These are phyloP conservation scores for Microbotryomycetes sp. DNA, from an alignment of 1,284 basidiomycete species.

Conservation along the genomic window DNA sequence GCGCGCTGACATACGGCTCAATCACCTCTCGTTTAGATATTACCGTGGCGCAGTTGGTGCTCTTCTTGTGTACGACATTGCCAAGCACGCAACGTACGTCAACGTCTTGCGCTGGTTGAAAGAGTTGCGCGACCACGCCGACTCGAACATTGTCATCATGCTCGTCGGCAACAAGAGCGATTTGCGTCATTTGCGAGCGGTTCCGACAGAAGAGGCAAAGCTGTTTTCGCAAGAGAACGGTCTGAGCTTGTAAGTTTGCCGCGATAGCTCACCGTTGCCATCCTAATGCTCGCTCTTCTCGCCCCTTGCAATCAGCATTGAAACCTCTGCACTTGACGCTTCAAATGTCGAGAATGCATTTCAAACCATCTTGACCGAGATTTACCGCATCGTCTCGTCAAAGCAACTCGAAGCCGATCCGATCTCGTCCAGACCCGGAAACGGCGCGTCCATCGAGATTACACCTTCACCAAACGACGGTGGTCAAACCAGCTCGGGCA, in stretches of 20 bases:
- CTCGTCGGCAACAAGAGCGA: conserved; percentile 73
- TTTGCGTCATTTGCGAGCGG: conserved; percentile 92
- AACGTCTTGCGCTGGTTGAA: conserved; percentile 98
- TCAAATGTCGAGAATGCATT: conserved; percentile 96
- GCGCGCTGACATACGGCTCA: not conserved
- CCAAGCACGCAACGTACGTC: conserved; percentile 84
- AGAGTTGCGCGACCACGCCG: conserved; percentile 65
- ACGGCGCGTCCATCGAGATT: conserved; percentile 44
- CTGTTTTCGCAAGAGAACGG: conserved; percentile 36
- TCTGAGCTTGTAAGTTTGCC: conserved; percentile 29
- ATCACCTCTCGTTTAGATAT: conserved; percentile 55
- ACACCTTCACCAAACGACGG: conserved; percentile 57
- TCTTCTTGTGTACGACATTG: conserved; percentile 47
- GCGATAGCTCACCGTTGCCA: no score
- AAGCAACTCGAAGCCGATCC: conserved; percentile 75
- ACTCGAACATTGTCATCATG: conserved; percentile 48
- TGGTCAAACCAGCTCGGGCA: conserved; percentile 27
- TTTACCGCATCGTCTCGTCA: conserved; percentile 89
- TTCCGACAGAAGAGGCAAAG: conserved; percentile 66
- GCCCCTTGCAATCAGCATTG: conserved; percentile 51
- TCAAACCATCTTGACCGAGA: conserved; percentile 96
- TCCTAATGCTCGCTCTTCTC: not conserved
- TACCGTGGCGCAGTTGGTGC: conserved; percentile 89
- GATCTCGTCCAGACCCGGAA: conserved; percentile 45
- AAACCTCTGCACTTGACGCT: conserved; percentile 98